phyloP scores from a whole-genome alignment of 805 yeast species.

The Starmerella sp. region DNA sequence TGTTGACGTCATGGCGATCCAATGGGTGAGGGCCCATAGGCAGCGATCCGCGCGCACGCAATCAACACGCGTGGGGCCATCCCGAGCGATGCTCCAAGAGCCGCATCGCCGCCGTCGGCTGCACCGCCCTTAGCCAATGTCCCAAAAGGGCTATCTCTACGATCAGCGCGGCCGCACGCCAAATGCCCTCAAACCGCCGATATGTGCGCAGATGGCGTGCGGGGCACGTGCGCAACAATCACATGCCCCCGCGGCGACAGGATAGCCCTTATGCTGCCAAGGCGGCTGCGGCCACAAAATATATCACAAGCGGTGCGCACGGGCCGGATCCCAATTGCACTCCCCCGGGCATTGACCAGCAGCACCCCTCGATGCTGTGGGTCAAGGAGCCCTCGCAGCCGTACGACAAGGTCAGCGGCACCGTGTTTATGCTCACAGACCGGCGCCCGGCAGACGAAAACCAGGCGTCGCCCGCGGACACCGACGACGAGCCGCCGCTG shows the following conservation, averaged over 20 bases:
- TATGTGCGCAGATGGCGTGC: too few relatives aligned
- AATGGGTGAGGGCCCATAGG: too few relatives aligned
- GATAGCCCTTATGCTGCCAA: background rate
- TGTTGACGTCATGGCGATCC: background rate
- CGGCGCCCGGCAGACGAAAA: background rate
- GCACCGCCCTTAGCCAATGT: too few relatives aligned
- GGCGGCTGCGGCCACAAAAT: background rate
- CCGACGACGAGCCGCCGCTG: slow-evolving; percentile 22
- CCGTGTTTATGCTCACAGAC: slow-evolving; percentile 34
- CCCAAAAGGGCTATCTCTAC: too few relatives aligned
- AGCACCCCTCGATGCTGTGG: slow-evolving; percentile 25
- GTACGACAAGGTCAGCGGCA: slow-evolving; percentile 38
- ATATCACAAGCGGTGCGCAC: background rate
- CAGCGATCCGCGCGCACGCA: too few relatives aligned
- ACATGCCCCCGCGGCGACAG: background rate
- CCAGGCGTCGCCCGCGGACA: background rate
- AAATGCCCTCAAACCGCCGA: too few relatives aligned
- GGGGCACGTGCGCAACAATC: too few relatives aligned
- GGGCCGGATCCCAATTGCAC: background rate
- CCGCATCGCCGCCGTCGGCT: too few relatives aligned
- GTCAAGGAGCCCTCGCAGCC: slow-evolving; percentile 33
- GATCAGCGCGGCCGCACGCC: too few relatives aligned
- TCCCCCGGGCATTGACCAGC: background rate
- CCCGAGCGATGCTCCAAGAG: too few relatives aligned
- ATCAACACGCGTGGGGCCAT: too few relatives aligned